phyloP scores from a whole-genome alignment of 257 asterid genomes.

The Prunella vulgaris region DNA sequence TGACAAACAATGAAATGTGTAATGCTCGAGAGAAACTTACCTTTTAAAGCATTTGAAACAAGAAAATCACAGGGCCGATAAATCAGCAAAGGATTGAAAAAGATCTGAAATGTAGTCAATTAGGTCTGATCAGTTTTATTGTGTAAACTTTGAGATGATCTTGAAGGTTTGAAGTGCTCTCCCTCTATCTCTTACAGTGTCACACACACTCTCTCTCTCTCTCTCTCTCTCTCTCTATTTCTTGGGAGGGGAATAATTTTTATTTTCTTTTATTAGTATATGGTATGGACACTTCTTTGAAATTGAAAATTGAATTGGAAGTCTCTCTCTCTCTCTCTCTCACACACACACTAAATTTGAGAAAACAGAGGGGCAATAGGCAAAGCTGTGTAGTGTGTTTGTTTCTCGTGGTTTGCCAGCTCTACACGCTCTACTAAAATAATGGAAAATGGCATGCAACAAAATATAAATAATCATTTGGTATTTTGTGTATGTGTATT shows the following conservation, averaged over 20 bases:
- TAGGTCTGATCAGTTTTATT: constrained; percentile 27
- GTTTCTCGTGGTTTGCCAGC: constrained; percentile 26
- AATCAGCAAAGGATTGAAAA: constrained; percentile 28
- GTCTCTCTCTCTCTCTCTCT: constrained; percentile 20
- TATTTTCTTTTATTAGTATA: constrained; percentile 2
- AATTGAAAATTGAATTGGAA: constrained; percentile 26
- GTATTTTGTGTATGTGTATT: no score
- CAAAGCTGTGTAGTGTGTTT: constrained; percentile 23
- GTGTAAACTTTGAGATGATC: constrained; percentile 37
- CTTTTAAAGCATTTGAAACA: constrained; percentile 34
- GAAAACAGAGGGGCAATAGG: constrained; percentile 18
- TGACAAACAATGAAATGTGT: neutral
- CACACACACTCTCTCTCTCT: neutral
- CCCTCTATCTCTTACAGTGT: constrained; percentile 7
- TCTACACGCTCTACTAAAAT: constrained; percentile 12
- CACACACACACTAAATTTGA: neutral
- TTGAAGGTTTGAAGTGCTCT: constrained; percentile 32
- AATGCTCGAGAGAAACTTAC: constrained; percentile 21
- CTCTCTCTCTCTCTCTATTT: neutral
- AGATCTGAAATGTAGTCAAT: constrained; percentile 32
- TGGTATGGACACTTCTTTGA: constrained; percentile 17
- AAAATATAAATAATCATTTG: neutral
- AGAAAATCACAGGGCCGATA: constrained; percentile 13
- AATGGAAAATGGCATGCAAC: neutral
- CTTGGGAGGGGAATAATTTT: neutral